Conservation (phyloP, 129 eudicot species). For the Flaveria ramosissima region DNA sequence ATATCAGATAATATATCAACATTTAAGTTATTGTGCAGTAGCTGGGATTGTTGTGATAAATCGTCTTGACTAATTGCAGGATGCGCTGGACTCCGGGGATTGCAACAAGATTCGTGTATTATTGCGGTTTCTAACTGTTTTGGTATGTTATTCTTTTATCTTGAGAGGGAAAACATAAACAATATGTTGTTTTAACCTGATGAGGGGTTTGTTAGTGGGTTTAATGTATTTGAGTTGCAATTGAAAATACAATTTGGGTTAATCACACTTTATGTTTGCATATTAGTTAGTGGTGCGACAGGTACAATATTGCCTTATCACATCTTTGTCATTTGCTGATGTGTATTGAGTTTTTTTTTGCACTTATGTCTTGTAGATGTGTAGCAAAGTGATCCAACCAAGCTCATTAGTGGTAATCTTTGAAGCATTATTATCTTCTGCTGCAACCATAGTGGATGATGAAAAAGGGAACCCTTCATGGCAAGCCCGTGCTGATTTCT, state of each 20-base stretch:
- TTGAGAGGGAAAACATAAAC: background rate
- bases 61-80: constrained; percentile 44
- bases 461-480: constrained; percentile 98
- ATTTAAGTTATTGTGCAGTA: background rate
- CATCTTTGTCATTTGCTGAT: constrained; percentile 13
- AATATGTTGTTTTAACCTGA: constrained; percentile 8
- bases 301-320: background rate
- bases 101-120: constrained; percentile 75
- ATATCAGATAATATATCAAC: background rate
- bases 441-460: constrained; percentile 95
- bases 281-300: background rate
- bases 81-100: constrained; percentile 65
- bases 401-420: constrained; percentile 74
- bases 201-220: constrained; percentile 3
- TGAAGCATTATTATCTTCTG: constrained; percentile 86
- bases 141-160: constrained; percentile 51
- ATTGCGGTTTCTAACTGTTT: constrained; percentile 83
- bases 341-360: background rate
- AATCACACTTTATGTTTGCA: background rate
- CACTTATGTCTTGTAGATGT: constrained; percentile 60
- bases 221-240: background rate
- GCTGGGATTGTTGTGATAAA: background rate
- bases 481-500: constrained; percentile 99
- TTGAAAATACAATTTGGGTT: constrained; percentile 11
- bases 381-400: constrained; percentile 95